Evolutionary conservation across 768 basidiomycete genomes (phyloP), one percentile per base, ranked within the genome.

Genomic region (Pisolithus marmoratus): DNA sequence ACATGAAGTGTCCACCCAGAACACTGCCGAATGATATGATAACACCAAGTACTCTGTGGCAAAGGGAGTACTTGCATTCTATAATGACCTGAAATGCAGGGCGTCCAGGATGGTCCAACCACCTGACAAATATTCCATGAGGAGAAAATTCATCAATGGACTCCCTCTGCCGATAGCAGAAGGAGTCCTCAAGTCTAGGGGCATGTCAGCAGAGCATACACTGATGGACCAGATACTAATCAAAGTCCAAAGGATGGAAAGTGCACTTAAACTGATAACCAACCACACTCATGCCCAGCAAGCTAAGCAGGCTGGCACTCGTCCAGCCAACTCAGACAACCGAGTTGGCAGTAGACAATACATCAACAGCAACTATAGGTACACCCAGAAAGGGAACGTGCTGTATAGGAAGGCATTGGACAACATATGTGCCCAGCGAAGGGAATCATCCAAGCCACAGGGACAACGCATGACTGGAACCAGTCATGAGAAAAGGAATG

Each of bases 111-210:
- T 50, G 38, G 38, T 50, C 4, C 41, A 50, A 34, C 24, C 4
- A 8, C 49, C 49, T 3, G 49, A 50, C 19, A 27, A 50, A 6
- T 50, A 50, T 26, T 38, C 36, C 8, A 38, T 49, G 34, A 49
- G 36, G 19, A 19, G 22, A 5, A 38, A 49, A 23, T 49, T 49
- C 37, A 4, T 49, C n/a, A 40, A 34, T 8, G 37, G 48, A 40
- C 27, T 49, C 19, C 48, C 38, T 3, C 37, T 36, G 24, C 19
- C 36, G 8, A 23, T 41, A 8, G 23, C 38, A 22, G 24, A 40
- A 38, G 48, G 38, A 38, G 48, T 40, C 20, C n/a, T 49, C 4
- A 49, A 49, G 22, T 38, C 37, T 3, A 20, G 24, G 7, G 24
- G 36, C 5, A 23, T 49, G 2, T 38, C 48, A 37, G 48, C 48